phyloP scores from a whole-genome alignment of 331 rosid genomes.

The Quercus lobata region DNA sequence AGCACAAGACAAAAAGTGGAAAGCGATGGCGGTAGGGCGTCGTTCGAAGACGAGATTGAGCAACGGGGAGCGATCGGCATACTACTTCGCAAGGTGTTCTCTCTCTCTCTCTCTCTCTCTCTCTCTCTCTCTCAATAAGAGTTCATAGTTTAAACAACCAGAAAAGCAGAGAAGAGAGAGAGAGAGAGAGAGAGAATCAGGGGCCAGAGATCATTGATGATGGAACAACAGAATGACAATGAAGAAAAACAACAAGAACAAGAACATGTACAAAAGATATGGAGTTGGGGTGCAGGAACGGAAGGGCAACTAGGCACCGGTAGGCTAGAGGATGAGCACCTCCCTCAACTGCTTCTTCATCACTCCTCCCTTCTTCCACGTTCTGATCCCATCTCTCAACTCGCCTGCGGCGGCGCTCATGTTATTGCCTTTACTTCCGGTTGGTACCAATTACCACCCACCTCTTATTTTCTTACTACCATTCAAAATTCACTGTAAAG shows the following conservation, averaged over 20 bases:
- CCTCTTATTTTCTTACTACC: not conserved
- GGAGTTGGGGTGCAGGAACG: constrained; percentile 99
- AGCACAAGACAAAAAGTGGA: too few relatives aligned
- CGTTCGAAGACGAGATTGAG: too few relatives aligned
- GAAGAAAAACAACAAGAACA: constrained; percentile 23
- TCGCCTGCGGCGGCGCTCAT: constrained; percentile 93
- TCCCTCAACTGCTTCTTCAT: constrained; percentile 60
- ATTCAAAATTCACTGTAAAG: not conserved
- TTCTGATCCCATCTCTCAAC: constrained; percentile 37
- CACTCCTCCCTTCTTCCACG: constrained; percentile 25
- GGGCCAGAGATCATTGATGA: too few relatives aligned
- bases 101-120: too few relatives aligned
- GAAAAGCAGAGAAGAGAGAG: not conserved
- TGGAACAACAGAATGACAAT: not conserved
- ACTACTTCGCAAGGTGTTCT: too few relatives aligned
- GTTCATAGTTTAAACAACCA: not conserved
- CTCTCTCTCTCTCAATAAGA: too few relatives aligned
- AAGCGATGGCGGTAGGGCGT: too few relatives aligned
- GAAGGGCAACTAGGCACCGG: constrained; percentile 82
- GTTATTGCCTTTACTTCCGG: constrained; percentile 71
- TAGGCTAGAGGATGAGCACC: constrained; percentile 47
- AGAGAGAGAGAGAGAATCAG: not conserved
- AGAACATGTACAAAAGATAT: constrained; percentile 17
- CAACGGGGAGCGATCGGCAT: too few relatives aligned
- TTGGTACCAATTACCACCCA: not conserved